A percentile compares a stretch with the other conserved stretches of the same genome.
Evolutionary conservation across 2,329 filamentous ascomycete genomes (phyloP).

Genomic region (Botryotinia narcissicola): DNA sequence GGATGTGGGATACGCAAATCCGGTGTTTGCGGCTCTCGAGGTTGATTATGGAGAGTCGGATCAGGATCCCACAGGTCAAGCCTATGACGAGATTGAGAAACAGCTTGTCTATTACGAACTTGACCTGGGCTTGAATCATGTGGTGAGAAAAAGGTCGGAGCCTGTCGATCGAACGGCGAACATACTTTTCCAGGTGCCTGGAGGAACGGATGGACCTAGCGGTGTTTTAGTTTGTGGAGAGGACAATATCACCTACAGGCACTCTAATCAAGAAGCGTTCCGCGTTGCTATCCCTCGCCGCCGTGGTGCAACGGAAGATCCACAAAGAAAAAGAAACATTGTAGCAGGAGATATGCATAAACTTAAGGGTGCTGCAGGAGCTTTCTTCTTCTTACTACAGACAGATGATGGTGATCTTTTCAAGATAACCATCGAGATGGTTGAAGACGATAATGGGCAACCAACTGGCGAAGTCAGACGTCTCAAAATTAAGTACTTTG

Average conservation of each 20-base stretch:
- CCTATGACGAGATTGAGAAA: slow-evolving; percentile 79
- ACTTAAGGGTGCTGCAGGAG: slow-evolving; percentile 74
- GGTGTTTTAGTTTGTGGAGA: slow-evolving; percentile 93
- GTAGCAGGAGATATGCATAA: slow-evolving; percentile 96
- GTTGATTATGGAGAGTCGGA: slow-evolving; percentile 90
- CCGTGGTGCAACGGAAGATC: slow-evolving; percentile 85
- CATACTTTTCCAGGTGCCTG: slow-evolving; percentile 91
- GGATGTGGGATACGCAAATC: slow-evolving; percentile 96
- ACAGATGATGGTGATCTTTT: slow-evolving; percentile 98
- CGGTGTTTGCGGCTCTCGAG: slow-evolving; percentile 92
- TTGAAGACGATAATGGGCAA: slow-evolving; percentile 74
- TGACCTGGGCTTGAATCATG: slow-evolving; percentile 93
- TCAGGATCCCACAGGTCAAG: slow-evolving; percentile 82
- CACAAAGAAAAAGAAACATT: slow-evolving; percentile 82
- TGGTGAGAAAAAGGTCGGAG: slow-evolving; percentile 95
- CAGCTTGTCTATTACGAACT: slow-evolving; percentile 96
- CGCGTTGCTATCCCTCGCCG: slow-evolving; percentile 85
- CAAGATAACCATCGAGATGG: slow-evolving; percentile 92
- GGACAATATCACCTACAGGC: slow-evolving; percentile 94
- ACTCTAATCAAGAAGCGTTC: slow-evolving; percentile 89
- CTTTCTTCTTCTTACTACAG: slow-evolving; percentile 96
- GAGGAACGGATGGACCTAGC: slow-evolving; percentile 88
- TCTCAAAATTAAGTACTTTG: slow-evolving; percentile 95
- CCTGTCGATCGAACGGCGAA: slow-evolving; percentile 86
- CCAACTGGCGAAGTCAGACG: slow-evolving; percentile 76